Conservation (phyloP, 257 asterid species). For the Gentiana straminea region DNA sequence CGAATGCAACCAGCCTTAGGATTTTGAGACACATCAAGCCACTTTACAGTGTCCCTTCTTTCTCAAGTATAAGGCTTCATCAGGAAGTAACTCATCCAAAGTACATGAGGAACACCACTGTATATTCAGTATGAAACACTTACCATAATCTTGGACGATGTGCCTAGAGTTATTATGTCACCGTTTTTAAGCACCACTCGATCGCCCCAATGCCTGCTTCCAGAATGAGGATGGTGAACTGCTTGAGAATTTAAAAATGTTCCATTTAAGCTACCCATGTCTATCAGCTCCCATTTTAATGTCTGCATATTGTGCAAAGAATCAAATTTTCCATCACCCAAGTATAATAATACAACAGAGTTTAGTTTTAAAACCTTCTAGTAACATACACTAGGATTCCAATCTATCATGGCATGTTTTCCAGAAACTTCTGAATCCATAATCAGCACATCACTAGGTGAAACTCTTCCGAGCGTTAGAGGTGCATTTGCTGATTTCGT, state of each 20-base stretch:
- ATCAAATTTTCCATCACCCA: constrained; percentile 12
- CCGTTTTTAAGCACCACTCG: constrained; percentile 67
- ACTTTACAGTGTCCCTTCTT: neutral
- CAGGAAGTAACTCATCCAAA: no score
- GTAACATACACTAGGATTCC: constrained; percentile 67
- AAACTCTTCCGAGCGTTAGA: constrained; percentile 83
- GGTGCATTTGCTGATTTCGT: constrained; percentile 57
- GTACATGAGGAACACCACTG: no score
- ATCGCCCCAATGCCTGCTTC: constrained; percentile 69
- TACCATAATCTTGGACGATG: constrained; percentile 63
- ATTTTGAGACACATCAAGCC: no score
- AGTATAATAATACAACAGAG: constrained; percentile 11
- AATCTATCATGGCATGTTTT: constrained; percentile 83
- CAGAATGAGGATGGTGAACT: constrained; percentile 45
- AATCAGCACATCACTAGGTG: constrained; percentile 64
- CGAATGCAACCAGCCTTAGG: no score
- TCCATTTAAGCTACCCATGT: constrained; percentile 97
- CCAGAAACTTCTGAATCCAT: constrained; percentile 96
- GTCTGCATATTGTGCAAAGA: constrained; percentile 36
- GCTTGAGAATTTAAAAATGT: constrained; percentile 59
- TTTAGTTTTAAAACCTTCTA: constrained; percentile 4
- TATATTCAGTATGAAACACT: constrained; percentile 10
- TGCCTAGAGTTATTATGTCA: constrained; percentile 73
- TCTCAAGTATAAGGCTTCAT: neutral
- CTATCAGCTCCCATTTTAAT: constrained; percentile 90